Conservation (phyloP, 306 rosid genomes). For the Glycine soja region DNA sequence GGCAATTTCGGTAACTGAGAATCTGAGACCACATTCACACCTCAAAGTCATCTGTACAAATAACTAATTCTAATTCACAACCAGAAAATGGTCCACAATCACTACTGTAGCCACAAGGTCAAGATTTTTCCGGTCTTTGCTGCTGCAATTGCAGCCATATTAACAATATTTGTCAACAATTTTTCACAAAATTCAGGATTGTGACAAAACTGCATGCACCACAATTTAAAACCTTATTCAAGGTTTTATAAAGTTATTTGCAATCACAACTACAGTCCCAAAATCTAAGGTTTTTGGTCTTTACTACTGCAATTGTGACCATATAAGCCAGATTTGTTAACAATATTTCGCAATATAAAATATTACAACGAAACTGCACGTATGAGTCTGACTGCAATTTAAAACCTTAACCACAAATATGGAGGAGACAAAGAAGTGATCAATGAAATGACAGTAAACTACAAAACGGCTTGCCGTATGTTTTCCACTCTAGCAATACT, state of each 20-base stretch:
- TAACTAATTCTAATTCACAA: not conserved
- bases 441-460: not conserved
- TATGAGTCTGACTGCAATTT: too few species aligned
- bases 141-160: not conserved
- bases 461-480: not conserved
- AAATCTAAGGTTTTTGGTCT: too few species aligned
- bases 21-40: not conserved
- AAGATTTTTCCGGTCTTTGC: not conserved
- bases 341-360: not conserved
- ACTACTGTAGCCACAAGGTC: not conserved
- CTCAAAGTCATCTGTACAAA: constrained; percentile 7
- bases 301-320: not conserved
- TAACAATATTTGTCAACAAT: not conserved
- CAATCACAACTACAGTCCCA: not conserved
- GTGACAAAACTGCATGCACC: not conserved
- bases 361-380: not conserved
- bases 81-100: not conserved
- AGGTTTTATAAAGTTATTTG: not conserved
- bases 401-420: not conserved
- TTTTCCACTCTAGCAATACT: not conserved
- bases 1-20: not conserved
- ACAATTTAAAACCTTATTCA: not conserved
- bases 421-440: not conserved
- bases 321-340: not conserved
- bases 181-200: not conserved